A percentile compares a stretch with the other conserved stretches of the same genome.
Conservation (phyloP, 305 asterid genomes). For the Solanum aculeatissimum region DNA sequence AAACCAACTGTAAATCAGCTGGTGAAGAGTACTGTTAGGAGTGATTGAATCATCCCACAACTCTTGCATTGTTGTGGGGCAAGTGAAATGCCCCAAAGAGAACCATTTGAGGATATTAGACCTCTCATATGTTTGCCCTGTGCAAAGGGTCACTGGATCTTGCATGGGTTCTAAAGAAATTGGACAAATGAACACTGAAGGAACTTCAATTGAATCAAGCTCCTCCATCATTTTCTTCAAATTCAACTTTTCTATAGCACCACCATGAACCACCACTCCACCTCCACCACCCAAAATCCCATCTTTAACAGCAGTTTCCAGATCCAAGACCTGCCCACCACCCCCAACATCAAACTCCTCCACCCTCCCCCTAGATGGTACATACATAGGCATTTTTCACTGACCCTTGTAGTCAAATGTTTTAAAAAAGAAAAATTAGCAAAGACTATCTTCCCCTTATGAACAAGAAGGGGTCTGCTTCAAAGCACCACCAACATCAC, state of each 20-base stretch:
- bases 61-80: conserved; percentile 50
- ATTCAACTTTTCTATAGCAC: conserved; percentile 18
- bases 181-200: conserved; percentile 38
- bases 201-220: conserved; percentile 29
- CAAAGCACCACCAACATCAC: conserved; percentile 4
- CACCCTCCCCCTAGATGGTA: conserved; percentile 19
- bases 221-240: conserved; percentile 29
- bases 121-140: conserved; percentile 44
- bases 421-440: background rate
- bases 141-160: conserved; percentile 46
- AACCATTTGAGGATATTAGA: conserved; percentile 43
- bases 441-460: background rate
- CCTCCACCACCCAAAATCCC: conserved; percentile 44
- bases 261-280: conserved; percentile 14
- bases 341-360: conserved; percentile 24
- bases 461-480: conserved; percentile 3
- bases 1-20: conserved; percentile 35
- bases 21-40: conserved; percentile 30
- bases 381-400: conserved; percentile 32
- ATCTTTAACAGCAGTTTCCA: conserved; percentile 37
- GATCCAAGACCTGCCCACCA: conserved; percentile 43
- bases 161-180: conserved; percentile 41
- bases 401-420: background rate
- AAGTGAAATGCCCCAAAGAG: conserved; percentile 31
- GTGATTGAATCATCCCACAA: conserved; percentile 38